These are phyloP conservation scores for Ogataea trehalophila DNA, from an alignment of 805 yeast species.

Conservation along the genomic window DNA sequence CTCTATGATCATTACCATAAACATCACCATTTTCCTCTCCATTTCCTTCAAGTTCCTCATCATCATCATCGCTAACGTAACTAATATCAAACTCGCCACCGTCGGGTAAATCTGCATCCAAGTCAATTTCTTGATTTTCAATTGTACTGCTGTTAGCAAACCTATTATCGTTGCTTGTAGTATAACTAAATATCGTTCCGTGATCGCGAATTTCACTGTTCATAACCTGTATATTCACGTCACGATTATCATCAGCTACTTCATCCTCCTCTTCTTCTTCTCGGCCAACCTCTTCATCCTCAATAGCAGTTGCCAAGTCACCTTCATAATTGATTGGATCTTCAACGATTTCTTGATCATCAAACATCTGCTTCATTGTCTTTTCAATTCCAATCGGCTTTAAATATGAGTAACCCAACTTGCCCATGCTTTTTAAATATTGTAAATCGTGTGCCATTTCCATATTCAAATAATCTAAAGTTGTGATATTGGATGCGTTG, in stretches of 20 bases:
- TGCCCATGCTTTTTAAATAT: slow-evolving; percentile 31
- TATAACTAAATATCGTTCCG: not conserved
- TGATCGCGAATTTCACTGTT: not conserved
- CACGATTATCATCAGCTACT: slow-evolving; percentile 4
- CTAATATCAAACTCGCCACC: slow-evolving; percentile 34
- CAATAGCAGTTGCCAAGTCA: slow-evolving; percentile 8
- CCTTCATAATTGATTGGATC: slow-evolving; percentile 19
- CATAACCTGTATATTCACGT: not conserved
- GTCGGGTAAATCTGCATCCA: slow-evolving; percentile 44
- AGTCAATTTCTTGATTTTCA: slow-evolving; percentile 24
- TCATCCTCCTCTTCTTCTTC: slow-evolving; percentile 23
- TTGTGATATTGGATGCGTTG: slow-evolving; percentile 7
- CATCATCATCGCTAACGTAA: slow-evolving; percentile 23
- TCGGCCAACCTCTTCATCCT: slow-evolving; percentile 7
- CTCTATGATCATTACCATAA: slow-evolving; percentile 6
- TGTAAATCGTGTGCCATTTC: slow-evolving; percentile 20
- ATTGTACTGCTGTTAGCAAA: not conserved
- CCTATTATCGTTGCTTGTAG: not conserved
- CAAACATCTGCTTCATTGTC: slow-evolving; percentile 40
- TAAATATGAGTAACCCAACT: slow-evolving; percentile 44
- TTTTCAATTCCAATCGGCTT: slow-evolving; percentile 57
- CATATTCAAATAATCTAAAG: slow-evolving; percentile 17
- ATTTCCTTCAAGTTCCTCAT: slow-evolving; percentile 5
- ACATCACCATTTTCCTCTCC: slow-evolving; percentile 7
- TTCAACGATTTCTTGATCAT: slow-evolving; percentile 18